Evolutionary conservation across 495 filamentous ascomycete genomes (phyloP).

Genomic region (Annulohypoxylon moriforme): DNA sequence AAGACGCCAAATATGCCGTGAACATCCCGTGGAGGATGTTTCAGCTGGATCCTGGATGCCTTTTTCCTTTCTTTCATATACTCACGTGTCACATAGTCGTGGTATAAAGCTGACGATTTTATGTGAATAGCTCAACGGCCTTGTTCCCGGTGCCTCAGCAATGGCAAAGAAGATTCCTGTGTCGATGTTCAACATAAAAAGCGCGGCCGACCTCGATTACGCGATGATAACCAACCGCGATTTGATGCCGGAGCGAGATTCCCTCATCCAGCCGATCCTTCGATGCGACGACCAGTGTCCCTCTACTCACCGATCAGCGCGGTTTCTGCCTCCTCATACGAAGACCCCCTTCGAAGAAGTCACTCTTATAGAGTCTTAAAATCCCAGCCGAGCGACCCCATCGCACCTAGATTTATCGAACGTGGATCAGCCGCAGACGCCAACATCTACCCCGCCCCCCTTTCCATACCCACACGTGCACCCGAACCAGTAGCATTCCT

Average conservation of each 20-base stretch:
- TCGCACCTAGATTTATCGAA: slow-evolving; percentile 60
- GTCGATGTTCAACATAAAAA: slow-evolving; percentile 98
- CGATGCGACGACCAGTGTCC: slow-evolving; percentile 59
- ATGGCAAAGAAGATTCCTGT: slow-evolving; percentile 83
- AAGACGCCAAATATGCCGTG: background rate
- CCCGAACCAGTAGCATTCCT: slow-evolving; percentile 65
- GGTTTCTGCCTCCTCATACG: slow-evolving; percentile 47
- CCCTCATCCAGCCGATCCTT: slow-evolving; percentile 53
- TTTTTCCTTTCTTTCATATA: slow-evolving; percentile 13
- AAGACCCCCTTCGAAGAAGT: slow-evolving; percentile 61
- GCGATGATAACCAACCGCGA: slow-evolving; percentile 76
- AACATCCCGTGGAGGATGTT: background rate
- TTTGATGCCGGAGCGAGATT: slow-evolving; percentile 61
- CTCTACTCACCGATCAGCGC: slow-evolving; percentile 53
- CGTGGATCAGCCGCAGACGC: slow-evolving; percentile 57
- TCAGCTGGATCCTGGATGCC: background rate
- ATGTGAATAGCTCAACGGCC: slow-evolving; percentile 67
- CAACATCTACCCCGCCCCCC: slow-evolving; percentile 58
- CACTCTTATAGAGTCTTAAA: slow-evolving; percentile 69
- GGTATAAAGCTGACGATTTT: slow-evolving; percentile 34
- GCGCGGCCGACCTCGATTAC: slow-evolving; percentile 87
- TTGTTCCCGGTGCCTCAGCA: slow-evolving; percentile 69
- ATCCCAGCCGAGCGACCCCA: slow-evolving; percentile 63
- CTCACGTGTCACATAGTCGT: slow-evolving; percentile 8
- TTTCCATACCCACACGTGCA: slow-evolving; percentile 55